These are phyloP conservation scores for Macrocybe gigantea DNA, from an alignment of 768 basidiomycete species.

Conservation along the genomic window DNA sequence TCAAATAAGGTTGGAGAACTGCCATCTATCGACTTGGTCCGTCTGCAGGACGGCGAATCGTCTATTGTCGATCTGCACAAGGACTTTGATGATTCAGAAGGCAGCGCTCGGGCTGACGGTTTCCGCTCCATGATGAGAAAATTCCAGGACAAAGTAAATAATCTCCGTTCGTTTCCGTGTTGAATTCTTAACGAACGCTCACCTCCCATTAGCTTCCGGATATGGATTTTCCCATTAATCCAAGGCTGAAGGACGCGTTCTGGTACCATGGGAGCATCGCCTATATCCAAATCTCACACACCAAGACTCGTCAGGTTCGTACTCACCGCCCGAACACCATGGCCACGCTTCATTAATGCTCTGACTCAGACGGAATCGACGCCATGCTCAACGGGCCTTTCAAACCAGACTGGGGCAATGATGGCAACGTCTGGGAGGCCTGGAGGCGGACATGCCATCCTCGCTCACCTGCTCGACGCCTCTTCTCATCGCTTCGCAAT, in stretches of 20 bases:
- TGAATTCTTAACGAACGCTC: neutral
- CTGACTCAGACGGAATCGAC: slow-evolving; percentile 40
- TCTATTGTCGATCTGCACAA: slow-evolving; percentile 53
- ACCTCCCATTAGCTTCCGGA: slow-evolving; percentile 64
- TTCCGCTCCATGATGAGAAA: slow-evolving; percentile 71
- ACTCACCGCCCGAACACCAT: neutral
- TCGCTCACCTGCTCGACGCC: slow-evolving; percentile 68
- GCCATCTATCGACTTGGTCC: slow-evolving; percentile 84
- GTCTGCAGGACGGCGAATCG: slow-evolving; percentile 61
- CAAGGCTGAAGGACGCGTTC: slow-evolving; percentile 87
- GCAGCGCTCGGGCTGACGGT: slow-evolving; percentile 71
- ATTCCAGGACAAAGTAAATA: slow-evolving; percentile 56
- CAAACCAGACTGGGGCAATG: slow-evolving; percentile 77
- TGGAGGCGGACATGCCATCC: slow-evolving; percentile 91
- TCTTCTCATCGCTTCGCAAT: slow-evolving; percentile 73
- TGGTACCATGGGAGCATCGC: slow-evolving; percentile 91
- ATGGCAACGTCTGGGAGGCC: slow-evolving; percentile 90
- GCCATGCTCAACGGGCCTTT: slow-evolving; percentile 60
- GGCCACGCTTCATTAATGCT: slow-evolving; percentile 8
- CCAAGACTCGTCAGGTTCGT: slow-evolving; percentile 36
- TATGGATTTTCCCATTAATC: slow-evolving; percentile 93
- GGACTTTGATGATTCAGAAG: slow-evolving; percentile 60
- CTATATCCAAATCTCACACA: slow-evolving; percentile 64
- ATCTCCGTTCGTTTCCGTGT: neutral
- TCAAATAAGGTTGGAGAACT: slow-evolving; percentile 57